phyloP scores from a whole-genome alignment of 129 eudicot genomes.

The Dittrichia graveolens region DNA sequence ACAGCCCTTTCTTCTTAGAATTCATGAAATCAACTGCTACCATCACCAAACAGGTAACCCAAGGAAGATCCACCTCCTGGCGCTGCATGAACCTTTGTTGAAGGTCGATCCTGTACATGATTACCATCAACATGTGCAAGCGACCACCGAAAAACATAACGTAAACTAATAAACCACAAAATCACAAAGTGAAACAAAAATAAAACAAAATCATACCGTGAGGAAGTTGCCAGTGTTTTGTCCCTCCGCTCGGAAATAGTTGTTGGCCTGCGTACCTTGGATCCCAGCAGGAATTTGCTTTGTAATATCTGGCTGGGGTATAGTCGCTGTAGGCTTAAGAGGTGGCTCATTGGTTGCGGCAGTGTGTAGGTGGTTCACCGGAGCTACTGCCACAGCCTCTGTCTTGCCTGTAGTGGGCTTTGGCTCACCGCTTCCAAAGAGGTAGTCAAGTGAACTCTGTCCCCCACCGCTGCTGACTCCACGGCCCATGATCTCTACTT shows the following conservation, averaged over 20 bases:
- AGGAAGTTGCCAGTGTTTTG: constrained; percentile 78
- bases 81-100: constrained; percentile 76
- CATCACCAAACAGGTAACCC: constrained; percentile 67
- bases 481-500: constrained; percentile 64
- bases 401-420: constrained; percentile 45
- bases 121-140: not conserved
- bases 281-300: constrained; percentile 76
- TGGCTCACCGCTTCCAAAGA: constrained; percentile 65
- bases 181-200: constrained; percentile 1
- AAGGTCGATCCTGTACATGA: constrained; percentile 59
- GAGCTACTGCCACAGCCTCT: constrained; percentile 31
- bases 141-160: not conserved
- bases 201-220: constrained; percentile 49
- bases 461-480: constrained; percentile 88
- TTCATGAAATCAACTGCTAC: constrained; percentile 42
- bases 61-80: constrained; percentile 77
- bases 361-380: constrained; percentile 34
- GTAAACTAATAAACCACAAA: not conserved
- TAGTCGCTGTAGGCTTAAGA: constrained; percentile 49
- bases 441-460: constrained; percentile 76
- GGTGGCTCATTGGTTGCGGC: constrained; percentile 41
- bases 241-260: constrained; percentile 75
- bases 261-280: constrained; percentile 56
- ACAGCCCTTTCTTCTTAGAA: constrained; percentile 17
- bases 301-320: constrained; percentile 43